phyloP scores from a whole-genome alignment of 1,284 basidiomycete genomes.

The Inonotus hispidus region DNA sequence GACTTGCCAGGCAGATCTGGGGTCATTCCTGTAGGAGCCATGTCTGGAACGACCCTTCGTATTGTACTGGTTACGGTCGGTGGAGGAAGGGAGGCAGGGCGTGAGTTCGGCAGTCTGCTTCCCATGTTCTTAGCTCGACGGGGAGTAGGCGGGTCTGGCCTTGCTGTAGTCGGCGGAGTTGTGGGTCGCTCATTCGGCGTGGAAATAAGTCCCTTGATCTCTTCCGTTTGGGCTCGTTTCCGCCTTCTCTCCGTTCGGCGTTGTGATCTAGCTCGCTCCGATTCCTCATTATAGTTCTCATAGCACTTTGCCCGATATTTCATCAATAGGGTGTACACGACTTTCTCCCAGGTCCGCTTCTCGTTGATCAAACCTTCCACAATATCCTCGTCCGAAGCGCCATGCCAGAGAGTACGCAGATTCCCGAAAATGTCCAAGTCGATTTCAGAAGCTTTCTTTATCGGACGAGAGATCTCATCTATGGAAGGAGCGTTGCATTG shows the following conservation, averaged over 20 bases:
- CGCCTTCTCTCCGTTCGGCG: slow-evolving; percentile 29
- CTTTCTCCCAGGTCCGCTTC: slow-evolving; percentile 87
- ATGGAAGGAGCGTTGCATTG: slow-evolving; percentile 58
- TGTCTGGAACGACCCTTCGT: neutral
- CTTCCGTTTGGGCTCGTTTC: slow-evolving; percentile 17
- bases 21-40: neutral
- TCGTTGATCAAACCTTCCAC: slow-evolving; percentile 56
- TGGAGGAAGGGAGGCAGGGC: slow-evolving; percentile 19
- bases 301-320: slow-evolving; percentile 71
- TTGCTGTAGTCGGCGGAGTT: slow-evolving; percentile 36
- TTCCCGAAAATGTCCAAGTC: slow-evolving; percentile 91
- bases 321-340: slow-evolving; percentile 81
- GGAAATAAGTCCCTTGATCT: slow-evolving; percentile 8
- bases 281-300: slow-evolving; percentile 62
- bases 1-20: neutral
- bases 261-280: slow-evolving; percentile 38
- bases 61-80: neutral
- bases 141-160: slow-evolving; percentile 57
- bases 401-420: slow-evolving; percentile 87
- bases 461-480: slow-evolving; percentile 61
- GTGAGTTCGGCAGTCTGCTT: slow-evolving; percentile 20
- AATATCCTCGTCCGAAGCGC: slow-evolving; percentile 66
- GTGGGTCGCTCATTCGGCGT: slow-evolving; percentile 9
- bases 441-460: slow-evolving; percentile 58
- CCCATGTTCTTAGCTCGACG: slow-evolving; percentile 37